These are phyloP conservation scores for Ophidiomyces ophidiicola DNA, from an alignment of 2,329 filamentous ascomycete species.

Conservation along the genomic window DNA sequence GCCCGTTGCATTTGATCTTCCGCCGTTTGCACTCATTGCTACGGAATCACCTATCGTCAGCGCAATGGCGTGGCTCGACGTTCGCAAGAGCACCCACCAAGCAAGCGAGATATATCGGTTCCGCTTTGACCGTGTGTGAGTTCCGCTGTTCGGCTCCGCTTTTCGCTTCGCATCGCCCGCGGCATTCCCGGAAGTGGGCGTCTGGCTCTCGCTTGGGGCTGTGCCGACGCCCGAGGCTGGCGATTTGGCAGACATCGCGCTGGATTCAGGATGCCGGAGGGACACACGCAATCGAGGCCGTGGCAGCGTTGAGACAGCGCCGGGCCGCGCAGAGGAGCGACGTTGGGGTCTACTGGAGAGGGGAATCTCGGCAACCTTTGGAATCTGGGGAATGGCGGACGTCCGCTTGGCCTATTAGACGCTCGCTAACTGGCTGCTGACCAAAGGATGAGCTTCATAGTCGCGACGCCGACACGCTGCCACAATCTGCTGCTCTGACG, in stretches of 20 bases:
- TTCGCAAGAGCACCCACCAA: constrained; percentile 37
- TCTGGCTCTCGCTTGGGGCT: background rate
- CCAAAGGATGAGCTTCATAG: background rate
- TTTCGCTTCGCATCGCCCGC: constrained; percentile 28
- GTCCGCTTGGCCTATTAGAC: constrained; percentile 5
- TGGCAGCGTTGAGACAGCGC: background rate
- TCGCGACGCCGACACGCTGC: too few relatives aligned
- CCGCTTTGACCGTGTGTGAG: constrained; percentile 47
- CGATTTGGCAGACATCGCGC: constrained; percentile 7
- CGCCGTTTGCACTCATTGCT: constrained; percentile 54
- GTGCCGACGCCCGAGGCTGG: constrained; percentile 1
- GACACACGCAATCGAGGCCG: background rate
- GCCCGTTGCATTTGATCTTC: constrained; percentile 58
- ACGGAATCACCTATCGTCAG: constrained; percentile 4
- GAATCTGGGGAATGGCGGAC: constrained; percentile 1
- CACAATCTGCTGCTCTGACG: too few relatives aligned
- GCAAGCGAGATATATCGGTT: constrained; percentile 57
- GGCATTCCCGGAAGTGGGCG: background rate
- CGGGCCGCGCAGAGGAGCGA: too few relatives aligned
- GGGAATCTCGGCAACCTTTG: background rate
- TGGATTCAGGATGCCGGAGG: background rate
- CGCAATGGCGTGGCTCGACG: background rate
- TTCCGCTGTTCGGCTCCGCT: constrained; percentile 33
- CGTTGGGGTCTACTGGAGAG: background rate
- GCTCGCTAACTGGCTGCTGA: background rate